Evolutionary conservation across 495 filamentous ascomycete species (phyloP).

Genomic region (Trichoderma virens): DNA sequence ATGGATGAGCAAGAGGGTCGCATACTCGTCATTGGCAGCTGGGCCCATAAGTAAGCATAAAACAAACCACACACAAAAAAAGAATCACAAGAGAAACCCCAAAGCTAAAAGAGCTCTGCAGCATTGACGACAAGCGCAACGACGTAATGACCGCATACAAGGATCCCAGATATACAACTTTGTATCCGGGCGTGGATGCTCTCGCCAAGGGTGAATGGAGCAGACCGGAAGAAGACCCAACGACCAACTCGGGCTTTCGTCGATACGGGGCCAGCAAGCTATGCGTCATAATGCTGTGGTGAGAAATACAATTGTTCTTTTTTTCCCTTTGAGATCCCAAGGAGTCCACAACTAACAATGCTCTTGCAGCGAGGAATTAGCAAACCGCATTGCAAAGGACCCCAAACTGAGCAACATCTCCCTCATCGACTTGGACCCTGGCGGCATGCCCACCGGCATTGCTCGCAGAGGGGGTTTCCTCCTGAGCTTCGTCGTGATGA

Average conservation of each 20-base stretch:
- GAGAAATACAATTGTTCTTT: constrained; percentile 10
- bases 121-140: background rate
- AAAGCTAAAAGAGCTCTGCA: background rate
- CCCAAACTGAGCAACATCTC: constrained; percentile 24
- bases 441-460: constrained; percentile 26
- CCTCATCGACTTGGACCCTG: constrained; percentile 27
- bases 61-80: background rate
- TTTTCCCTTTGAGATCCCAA: background rate
- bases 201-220: constrained; percentile 32
- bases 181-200: constrained; percentile 19
- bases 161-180: constrained; percentile 17
- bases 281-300: constrained; percentile 33
- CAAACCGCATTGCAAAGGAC: constrained; percentile 25
- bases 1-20: constrained; percentile 36
- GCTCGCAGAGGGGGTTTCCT: constrained; percentile 18
- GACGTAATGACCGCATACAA: constrained; percentile 14
- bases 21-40: constrained; percentile 36
- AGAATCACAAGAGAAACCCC: background rate
- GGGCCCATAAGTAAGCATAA: constrained; percentile 35
- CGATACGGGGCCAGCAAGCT: constrained; percentile 34
- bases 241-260: constrained; percentile 21
- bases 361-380: constrained; percentile 25
- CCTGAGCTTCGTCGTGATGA: constrained; percentile 13
- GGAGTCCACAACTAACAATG: too few species aligned
- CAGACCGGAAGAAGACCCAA: constrained; percentile 16